A percentile compares a stretch with the other conserved stretches of the same genome.
Evolutionary conservation across 73 alveolate genomes (phyloP).

Genomic region (Blepharisma stoltei): DNA sequence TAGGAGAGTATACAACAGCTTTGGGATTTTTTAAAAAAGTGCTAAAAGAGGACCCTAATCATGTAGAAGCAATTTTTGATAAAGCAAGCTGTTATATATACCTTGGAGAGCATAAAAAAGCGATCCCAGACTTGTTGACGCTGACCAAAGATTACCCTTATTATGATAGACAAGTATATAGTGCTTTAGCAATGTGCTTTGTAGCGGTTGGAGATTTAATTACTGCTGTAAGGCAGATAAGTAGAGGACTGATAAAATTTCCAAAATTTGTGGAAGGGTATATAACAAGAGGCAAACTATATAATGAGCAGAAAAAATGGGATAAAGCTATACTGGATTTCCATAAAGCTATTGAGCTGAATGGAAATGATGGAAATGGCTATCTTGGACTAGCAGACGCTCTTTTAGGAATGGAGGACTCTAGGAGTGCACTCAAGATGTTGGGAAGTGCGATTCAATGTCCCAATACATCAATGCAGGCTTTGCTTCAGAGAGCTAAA

Average conservation of each 20-base stretch:
- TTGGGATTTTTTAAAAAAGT: slow-evolving; percentile 34
- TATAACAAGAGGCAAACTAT: slow-evolving; percentile 46
- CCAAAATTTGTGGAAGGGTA: slow-evolving; percentile 58
- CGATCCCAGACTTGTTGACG: slow-evolving; percentile 38
- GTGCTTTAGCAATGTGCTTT: slow-evolving; percentile 39
- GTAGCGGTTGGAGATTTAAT: slow-evolving; percentile 35
- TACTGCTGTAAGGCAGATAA: slow-evolving; percentile 33
- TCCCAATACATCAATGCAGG: slow-evolving; percentile 36
- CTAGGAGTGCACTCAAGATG: slow-evolving; percentile 43
- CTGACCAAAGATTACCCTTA: slow-evolving; percentile 39
- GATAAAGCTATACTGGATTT: slow-evolving; percentile 55
- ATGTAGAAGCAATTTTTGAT: slow-evolving; percentile 36
- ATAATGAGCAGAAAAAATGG: slow-evolving; percentile 36
- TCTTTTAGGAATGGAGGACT: slow-evolving; percentile 34
- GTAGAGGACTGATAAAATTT: slow-evolving; percentile 39
- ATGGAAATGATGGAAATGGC: slow-evolving; percentile 49
- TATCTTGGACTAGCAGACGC: slow-evolving; percentile 56
- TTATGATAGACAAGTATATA: slow-evolving; percentile 35
- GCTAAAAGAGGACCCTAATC: slow-evolving; percentile 36
- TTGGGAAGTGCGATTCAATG: slow-evolving; percentile 41
- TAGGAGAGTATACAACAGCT: background rate
- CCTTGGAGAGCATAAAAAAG: slow-evolving; percentile 28
- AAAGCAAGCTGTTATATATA: slow-evolving; percentile 42
- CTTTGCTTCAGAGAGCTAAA: slow-evolving; percentile 47
- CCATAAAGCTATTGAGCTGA: slow-evolving; percentile 35